These are phyloP conservation scores for Cryphonectria carpinicola DNA, from an alignment of 2,329 filamentous ascomycete species.

Conservation along the genomic window DNA sequence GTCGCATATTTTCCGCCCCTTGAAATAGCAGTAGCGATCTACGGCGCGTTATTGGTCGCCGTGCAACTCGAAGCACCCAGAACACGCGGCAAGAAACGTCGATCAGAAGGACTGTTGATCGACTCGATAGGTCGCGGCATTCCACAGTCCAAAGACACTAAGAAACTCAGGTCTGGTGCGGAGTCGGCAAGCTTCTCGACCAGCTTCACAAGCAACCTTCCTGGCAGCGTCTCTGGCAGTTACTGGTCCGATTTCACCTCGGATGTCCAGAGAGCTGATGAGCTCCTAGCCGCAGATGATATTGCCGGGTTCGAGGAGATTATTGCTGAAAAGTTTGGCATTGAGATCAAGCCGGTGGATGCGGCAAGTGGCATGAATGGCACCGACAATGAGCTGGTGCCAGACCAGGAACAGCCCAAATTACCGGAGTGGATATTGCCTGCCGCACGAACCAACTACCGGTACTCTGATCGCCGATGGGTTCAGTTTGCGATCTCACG, in stretches of 20 bases:
- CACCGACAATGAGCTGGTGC: background rate
- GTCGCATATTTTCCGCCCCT: constrained; percentile 67
- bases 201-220: constrained; percentile 45
- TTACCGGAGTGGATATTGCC: constrained; percentile 57
- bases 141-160: constrained; percentile 43
- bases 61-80: constrained; percentile 70
- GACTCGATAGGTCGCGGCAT: constrained; percentile 74
- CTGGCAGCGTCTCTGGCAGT: constrained; percentile 54
- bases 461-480: constrained; percentile 66
- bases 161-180: constrained; percentile 33
- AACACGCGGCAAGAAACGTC: constrained; percentile 57
- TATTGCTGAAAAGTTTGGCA: constrained; percentile 53
- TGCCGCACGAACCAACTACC: constrained; percentile 48
- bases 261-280: constrained; percentile 53
- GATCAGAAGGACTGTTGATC: constrained; percentile 66
- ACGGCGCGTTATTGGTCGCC: constrained; percentile 66
- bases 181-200: constrained; percentile 42
- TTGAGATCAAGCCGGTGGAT: constrained; percentile 36
- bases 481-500: constrained; percentile 66
- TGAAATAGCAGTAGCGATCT: constrained; percentile 67
- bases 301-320: constrained; percentile 54
- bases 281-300: constrained; percentile 50
- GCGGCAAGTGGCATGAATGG: background rate
- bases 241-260: constrained; percentile 51
- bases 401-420: constrained; percentile 29